These are phyloP conservation scores for Paratrypanosoma confusum DNA, from an alignment of 208 protist species.

Conservation along the genomic window DNA sequence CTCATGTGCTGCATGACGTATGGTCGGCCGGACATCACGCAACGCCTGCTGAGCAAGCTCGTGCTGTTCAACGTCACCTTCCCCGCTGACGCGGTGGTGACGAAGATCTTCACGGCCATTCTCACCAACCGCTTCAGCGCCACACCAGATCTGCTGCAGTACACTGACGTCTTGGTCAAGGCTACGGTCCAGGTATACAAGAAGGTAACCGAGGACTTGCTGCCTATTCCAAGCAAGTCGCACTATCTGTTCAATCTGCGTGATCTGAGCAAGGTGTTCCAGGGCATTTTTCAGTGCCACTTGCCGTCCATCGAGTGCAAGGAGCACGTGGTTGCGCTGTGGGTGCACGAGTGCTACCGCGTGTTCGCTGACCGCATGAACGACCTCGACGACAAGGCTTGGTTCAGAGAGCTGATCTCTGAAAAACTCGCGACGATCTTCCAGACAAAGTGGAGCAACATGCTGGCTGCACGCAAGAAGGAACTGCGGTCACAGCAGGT, in stretches of 20 bases:
- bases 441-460: slow-evolving; percentile 84
- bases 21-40: slow-evolving; percentile 89
- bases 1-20: slow-evolving; percentile 96
- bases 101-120: slow-evolving; percentile 94
- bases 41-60: slow-evolving; percentile 91
- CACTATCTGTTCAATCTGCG: slow-evolving; percentile 98
- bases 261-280: slow-evolving; percentile 97
- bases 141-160: slow-evolving; percentile 88
- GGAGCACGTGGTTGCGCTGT: slow-evolving; percentile 93
- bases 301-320: slow-evolving; percentile 85
- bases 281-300: slow-evolving; percentile 91
- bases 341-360: slow-evolving; percentile 96
- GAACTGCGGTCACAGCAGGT: slow-evolving; percentile 23
- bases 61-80: slow-evolving; percentile 96
- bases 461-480: slow-evolving; percentile 76
- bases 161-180: slow-evolving; percentile 87
- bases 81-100: slow-evolving; percentile 83
- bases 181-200: slow-evolving; percentile 94
- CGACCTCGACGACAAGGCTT: slow-evolving; percentile 83
- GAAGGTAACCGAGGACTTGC: slow-evolving; percentile 76
- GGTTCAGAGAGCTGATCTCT: slow-evolving; percentile 89
- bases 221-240: slow-evolving; percentile 96
- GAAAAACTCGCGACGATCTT: slow-evolving; percentile 90
- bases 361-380: slow-evolving; percentile 97
- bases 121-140: slow-evolving; percentile 85